A percentile compares a stretch with the other conserved stretches of the same genome.
Evolutionary conservation across 495 filamentous ascomycete species (phyloP).

Genomic region (Chaetomidium leptoderma): DNA sequence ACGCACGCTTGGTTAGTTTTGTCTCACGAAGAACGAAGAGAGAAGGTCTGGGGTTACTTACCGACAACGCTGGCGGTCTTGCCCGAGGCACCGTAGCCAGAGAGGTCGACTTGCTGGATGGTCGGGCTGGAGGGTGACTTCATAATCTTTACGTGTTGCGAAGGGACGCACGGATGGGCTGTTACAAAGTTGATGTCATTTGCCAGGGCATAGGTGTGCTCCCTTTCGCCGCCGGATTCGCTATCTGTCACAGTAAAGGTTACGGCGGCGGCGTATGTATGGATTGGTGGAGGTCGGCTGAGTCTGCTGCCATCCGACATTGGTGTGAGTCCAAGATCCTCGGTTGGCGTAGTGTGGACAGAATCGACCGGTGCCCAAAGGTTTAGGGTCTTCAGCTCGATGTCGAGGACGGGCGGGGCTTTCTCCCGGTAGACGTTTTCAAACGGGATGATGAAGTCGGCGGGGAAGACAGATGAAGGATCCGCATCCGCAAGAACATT

Average conservation of each 20-base stretch:
- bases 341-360: conserved; percentile 33
- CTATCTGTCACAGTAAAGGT: conserved; percentile 47
- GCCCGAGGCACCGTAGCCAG: conserved; percentile 38
- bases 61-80: conserved; percentile 41
- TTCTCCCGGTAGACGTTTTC: conserved; percentile 47
- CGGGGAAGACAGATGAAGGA: conserved; percentile 45
- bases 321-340: conserved; percentile 33
- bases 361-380: conserved; percentile 36
- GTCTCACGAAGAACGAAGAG: not conserved
- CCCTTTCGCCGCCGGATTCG: conserved; percentile 34
- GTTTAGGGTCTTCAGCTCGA: conserved; percentile 45
- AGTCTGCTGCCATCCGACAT: conserved; percentile 31
- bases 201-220: conserved; percentile 47
- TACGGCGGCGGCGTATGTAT: conserved; percentile 48
- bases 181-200: conserved; percentile 65
- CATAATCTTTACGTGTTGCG: conserved; percentile 47
- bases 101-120: conserved; percentile 48
- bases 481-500: conserved; percentile 51
- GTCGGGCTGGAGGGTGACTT: conserved; percentile 48
- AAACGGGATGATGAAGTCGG: conserved; percentile 54
- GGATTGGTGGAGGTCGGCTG: conserved; percentile 37
- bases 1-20: not conserved
- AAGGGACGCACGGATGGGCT: conserved; percentile 59
- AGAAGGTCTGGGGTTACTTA: conserved; percentile 11
- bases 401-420: conserved; percentile 34